Evolutionary conservation across 768 basidiomycete genomes (phyloP), one percentile per base, ranked within the genome.

Genomic region (Lanmaoa pseudosensibilis): DNA sequence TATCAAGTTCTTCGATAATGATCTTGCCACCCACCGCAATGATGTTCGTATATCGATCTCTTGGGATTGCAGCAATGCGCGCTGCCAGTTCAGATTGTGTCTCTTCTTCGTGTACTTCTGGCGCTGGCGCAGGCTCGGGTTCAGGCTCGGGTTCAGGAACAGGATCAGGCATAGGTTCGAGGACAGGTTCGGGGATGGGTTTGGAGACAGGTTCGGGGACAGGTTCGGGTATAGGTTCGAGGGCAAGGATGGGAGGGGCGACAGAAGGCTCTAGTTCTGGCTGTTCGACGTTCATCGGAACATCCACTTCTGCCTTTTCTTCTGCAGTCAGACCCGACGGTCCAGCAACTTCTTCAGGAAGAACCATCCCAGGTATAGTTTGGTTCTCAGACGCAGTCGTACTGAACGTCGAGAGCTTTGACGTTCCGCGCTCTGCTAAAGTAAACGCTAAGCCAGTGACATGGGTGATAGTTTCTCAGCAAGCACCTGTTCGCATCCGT

Each of bases 1-100:
- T 86, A 63, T 90, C 89, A 23, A 90, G 75, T 56, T 83, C 82
- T 65, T 91, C 88, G 54, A 90, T 81, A 52, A 88, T 80, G 46
- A 86, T 77, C 54, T 72, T 77, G n/a, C 81, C 80, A 43, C 74
- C 73, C n/a, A 78, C 72, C 9, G 67, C 56, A 41, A 68, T 60
- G 6, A 72, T 61, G 23, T 68, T 71, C 18, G 68, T 68, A 23
- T 71, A 64, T n/a, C 50, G 69, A 44, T 73, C 69, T 57, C 61
- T 64, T 16, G 66, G 61, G 32, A 63, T 70, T 40, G 58, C 62
- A 55, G 59, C 66, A 39, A 67, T 63, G 34, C 70, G 71, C 8
- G 71, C 71, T 27, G 55, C 65, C 36, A 71, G 39, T 9, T 65
- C 63, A 23, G 52, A 40, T 23, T 54, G 58, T 2, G 61, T 50